A percentile compares a stretch with the other conserved stretches of the same genome.
Conservation (phyloP, 345 rosid species). For the Populus davidiana region DNA sequence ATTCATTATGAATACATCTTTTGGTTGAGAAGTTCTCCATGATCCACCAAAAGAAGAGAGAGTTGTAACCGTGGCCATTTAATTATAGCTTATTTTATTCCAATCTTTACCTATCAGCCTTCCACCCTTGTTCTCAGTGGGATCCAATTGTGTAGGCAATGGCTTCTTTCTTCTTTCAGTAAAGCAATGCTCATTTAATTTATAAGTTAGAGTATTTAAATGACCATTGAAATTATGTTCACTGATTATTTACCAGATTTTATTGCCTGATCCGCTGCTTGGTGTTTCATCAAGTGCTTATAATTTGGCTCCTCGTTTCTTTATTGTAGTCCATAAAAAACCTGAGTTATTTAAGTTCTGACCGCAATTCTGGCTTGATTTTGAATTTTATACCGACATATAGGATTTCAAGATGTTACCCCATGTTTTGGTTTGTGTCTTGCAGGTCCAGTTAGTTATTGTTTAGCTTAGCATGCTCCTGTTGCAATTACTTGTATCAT, state of each 20-base stretch:
- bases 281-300: not conserved
- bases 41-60: constrained; percentile 8
- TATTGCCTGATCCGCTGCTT: not conserved
- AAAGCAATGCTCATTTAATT: not conserved
- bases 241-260: no score
- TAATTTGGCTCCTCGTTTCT: not conserved
- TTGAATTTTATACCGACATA: not conserved
- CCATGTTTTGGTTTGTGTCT: not conserved
- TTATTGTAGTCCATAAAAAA: not conserved
- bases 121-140: constrained; percentile 7
- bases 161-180: not conserved
- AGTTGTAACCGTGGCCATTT: not conserved
- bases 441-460: not conserved
- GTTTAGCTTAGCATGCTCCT: not conserved
- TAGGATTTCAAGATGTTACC: not conserved
- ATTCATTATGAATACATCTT: constrained; percentile 4
- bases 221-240: not conserved
- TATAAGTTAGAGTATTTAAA: no score
- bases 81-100: not conserved
- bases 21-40: not conserved
- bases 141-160: constrained; percentile 1
- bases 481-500: not conserved
- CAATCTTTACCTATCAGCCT: not conserved
- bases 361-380: not conserved
- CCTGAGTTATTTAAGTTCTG: not conserved